Base-by-base conservation (phyloP, 805 yeast species). In the Starmerella roubikii region DNA sequence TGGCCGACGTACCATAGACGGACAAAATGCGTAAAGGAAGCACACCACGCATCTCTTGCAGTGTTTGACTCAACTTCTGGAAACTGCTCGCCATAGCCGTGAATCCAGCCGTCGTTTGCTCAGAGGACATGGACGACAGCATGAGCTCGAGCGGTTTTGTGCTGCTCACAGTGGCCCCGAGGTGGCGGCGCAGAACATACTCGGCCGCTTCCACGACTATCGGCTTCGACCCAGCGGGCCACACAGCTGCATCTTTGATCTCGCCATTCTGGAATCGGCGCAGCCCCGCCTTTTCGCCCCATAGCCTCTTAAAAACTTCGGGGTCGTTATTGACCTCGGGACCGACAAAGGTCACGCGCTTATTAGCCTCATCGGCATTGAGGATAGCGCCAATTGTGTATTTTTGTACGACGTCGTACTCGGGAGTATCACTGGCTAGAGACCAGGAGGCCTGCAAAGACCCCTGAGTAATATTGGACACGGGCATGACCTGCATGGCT, bases 201-300 rank as follows among this genome's bases (percentile, higher is more conserved):
- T 71, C 68, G 18, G 78, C 61, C 36, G 88, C 81, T 20, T 78
- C 66, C 3, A 74, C 57, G 12, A 76, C 73, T 5, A 84, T 67
- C 1, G 91, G 78, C 40, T 72, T 76, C 4, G 71, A 62, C 4
- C 64, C 59, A 2, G 21, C 46, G 3, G 39, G 29, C 97, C 97
- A 91, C 23, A 85, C 78, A 40, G 91, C 93, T 56, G 94, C 81
- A 59, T 91, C 93, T 45, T 74, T 77, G 43, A 91, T 85, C 3
- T 78, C 67, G 28, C 96, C 96, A 59, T 91, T 94, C 54, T 82
- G 85, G 64, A 88, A 91, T 56, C 91, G 74, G 65, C 99, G 74
- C 40, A 91, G 66, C 12, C 91, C 82, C 0, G 93, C 75, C 48
- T 73, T 78, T 9, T 70, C 54, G 10, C 96, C 96, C 99, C 99